These are phyloP conservation scores for Parsonsia alboflavescens DNA, from an alignment of 257 asterid genomes.

Conservation along the genomic window DNA sequence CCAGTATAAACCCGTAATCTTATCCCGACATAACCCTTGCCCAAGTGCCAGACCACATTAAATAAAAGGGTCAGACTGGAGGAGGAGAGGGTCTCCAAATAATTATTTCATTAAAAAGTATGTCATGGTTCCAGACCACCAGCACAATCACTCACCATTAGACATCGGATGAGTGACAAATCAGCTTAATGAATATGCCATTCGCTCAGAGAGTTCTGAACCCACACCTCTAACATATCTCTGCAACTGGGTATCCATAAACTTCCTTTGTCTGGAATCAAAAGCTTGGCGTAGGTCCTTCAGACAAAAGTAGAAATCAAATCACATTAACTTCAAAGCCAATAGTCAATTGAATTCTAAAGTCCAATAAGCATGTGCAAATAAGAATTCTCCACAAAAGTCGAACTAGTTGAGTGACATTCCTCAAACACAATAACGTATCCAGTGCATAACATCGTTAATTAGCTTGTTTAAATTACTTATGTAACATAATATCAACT, in stretches of 20 bases:
- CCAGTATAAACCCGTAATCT: not conserved
- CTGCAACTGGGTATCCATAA: constrained; percentile 48
- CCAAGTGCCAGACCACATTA: too few species aligned
- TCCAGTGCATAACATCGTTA: not conserved
- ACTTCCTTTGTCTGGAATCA: constrained; percentile 48
- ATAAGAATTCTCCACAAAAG: not conserved
- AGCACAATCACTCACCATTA: not conserved
- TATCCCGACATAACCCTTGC: not conserved
- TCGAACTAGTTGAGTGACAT: not conserved
- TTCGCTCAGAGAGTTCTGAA: constrained; percentile 62
- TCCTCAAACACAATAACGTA: not conserved
- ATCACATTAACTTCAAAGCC: not conserved
- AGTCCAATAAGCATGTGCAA: not conserved
- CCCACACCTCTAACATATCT: constrained; percentile 66
- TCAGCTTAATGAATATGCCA: constrained; percentile 68
- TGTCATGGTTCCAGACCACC: not conserved
- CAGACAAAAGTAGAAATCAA: constrained; percentile 21
- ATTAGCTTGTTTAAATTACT: not conserved
- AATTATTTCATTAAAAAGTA: not conserved
- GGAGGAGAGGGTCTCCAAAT: not conserved
- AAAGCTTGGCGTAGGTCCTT: constrained; percentile 70
- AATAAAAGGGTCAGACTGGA: not conserved
- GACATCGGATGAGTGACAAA: not conserved
- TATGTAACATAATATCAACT: not conserved
- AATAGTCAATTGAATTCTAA: not conserved